Evolutionary conservation across 176 grass and related monocot genomes (phyloP), one percentile per base, ranked within the genome.

Genomic region (Musa schizocarpa): DNA sequence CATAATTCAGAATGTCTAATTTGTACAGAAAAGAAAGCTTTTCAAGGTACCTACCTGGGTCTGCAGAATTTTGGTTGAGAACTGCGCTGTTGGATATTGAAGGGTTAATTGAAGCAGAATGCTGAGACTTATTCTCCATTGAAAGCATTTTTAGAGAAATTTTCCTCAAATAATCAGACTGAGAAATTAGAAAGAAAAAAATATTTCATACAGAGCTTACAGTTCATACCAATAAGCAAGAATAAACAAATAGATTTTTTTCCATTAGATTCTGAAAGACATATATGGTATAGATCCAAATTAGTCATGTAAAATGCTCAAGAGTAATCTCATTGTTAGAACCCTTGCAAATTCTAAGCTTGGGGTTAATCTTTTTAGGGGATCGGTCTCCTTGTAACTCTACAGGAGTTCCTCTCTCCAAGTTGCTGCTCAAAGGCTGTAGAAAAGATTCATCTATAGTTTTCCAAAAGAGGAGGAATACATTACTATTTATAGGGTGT

Each of bases 101-200:
- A 74, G 80, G n/a, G 80, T 85, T 87, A 71, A 62, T 75, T 51
- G 81, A 65, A 79, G 83, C 76, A 79, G 70, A 26, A 69, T 78
- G 85, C 62, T 93, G 84, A 24, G 88, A 62, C 82, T 93, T 93
- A 65, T 87, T 84, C 73, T 96, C 92, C 90, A 93, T 87, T 9
- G 87, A 97, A 21, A 93, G 81, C 84, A 93, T 88, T 83, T 93
- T 93, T 29, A 90, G 54, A 90, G 93, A 97, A 87, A 93, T 91
- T 81, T 69, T 90, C 73, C 85, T 87, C 74, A 93, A 72, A 88
- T 97, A 97, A 93, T 93, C 94, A 82, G 84, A 71, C 94, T 93
- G 81, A 52, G 22, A 74, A 21, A 85, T 49, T 29, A 81, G 76
- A 84, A 3, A 73, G 52, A 79, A 25, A 87, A 72, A 58, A 3